These are phyloP conservation scores for Penicillium taxi DNA, from an alignment of 495 filamentous ascomycete species.

Conservation along the genomic window DNA sequence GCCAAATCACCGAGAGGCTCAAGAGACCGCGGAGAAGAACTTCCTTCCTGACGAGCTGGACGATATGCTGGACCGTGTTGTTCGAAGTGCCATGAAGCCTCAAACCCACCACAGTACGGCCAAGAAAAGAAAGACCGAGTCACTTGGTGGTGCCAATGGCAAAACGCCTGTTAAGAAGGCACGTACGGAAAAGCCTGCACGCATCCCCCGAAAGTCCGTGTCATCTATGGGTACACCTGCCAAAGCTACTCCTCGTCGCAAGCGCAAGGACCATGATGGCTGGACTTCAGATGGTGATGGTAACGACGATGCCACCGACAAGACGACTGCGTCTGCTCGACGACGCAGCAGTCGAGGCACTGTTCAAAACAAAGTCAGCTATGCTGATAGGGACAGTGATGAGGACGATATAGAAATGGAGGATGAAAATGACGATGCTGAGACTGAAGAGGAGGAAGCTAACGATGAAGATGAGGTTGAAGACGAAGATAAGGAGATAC, in stretches of 20 bases:
- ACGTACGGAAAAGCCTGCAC: conserved; percentile 27
- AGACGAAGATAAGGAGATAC: conserved; percentile 22
- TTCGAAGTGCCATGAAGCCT: conserved; percentile 38
- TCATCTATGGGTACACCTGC: conserved; percentile 22
- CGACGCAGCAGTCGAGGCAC: conserved; percentile 36
- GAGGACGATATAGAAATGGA: conserved; percentile 49
- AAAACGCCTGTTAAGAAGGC: conserved; percentile 38
- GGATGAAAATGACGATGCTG: conserved; percentile 22
- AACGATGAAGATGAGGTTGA: conserved; percentile 21
- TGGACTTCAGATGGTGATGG: conserved; percentile 36
- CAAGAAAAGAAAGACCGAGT: conserved; percentile 46
- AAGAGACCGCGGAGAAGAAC: conserved; percentile 73
- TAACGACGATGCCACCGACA: conserved; percentile 10
- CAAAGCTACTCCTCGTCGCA: conserved; percentile 41
- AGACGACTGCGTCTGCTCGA: conserved; percentile 21
- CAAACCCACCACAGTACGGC: conserved; percentile 19
- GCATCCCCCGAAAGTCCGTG: conserved; percentile 34
- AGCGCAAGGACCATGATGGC: conserved; percentile 35
- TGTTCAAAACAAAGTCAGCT: conserved; percentile 33
- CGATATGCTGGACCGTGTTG: conserved; percentile 63
- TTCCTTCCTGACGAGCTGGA: conserved; percentile 77
- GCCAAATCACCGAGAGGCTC: conserved; percentile 66
- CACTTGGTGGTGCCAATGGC: conserved; percentile 23
- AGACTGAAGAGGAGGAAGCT: conserved; percentile 16
- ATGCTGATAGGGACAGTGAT: conserved; percentile 49